Evolutionary conservation across 148 eudicot species (phyloP), one percentile per base, ranked within the genome.

Genomic region (Rheum nobile): DNA sequence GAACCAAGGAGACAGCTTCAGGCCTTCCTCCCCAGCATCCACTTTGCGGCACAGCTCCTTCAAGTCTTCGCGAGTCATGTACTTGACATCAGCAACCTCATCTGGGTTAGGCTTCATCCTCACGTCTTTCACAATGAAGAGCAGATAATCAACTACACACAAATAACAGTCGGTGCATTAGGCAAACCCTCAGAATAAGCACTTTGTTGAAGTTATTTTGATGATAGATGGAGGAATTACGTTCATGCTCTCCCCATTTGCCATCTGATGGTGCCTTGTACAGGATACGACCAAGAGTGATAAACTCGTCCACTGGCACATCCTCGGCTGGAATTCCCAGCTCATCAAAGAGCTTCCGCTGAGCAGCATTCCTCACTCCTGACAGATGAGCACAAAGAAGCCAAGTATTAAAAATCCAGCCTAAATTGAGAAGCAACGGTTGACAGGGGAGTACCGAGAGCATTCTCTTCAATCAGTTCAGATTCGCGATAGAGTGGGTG

Each of bases 211-310:
- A 16, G 55, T 41, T 16, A 48, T 16, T 48, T 48, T 48, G 55
- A 48, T 48, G 21, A 48, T 48, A 48, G 21, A 48, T 61, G 2
- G 35, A 72, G 76, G 19, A 48, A 70, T 82, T 85, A 94, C 98
- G 82, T 87, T 94, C 98, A 76, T 94, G 97, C 80, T 94, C 98
- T 65, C 98, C 98, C 98, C 98, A 94, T 80, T 91, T 94, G 52
- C 98, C 98, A 80, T 94, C 98, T 2, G 98, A 94, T 31, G 98
- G 96, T 4, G 98, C 98, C 83, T 91, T 91, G 89, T 94, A 94
- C 39, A 91, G 89, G 73, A 94, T 94, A 50, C 98, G 97, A 4
- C 98, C 96, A 78, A 94, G 83, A 4, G 98, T 87, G 35, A 72
- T 83, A 79, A 95, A 91, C 79, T 95, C 88, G 72, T 91, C 98